Percentiles rank a stretch among this genome's conserved stretches.
phyloP scores from a whole-genome alignment of 2,329 filamentous ascomycete species.

The Cadophora luteo-olivacea region DNA sequence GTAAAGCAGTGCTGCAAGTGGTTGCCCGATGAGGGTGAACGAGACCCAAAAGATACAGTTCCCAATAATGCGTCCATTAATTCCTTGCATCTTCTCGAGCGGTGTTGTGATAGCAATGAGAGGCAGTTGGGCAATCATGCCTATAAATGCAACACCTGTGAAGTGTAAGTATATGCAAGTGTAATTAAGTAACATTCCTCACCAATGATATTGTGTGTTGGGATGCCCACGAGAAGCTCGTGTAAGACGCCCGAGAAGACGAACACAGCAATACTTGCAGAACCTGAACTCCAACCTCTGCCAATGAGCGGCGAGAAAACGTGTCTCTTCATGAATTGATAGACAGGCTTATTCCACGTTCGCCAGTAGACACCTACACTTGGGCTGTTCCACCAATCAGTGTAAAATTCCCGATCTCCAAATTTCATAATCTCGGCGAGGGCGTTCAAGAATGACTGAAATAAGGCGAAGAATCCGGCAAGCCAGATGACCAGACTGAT shows the following conservation, averaged over 20 bases:
- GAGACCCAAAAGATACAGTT: conserved; percentile 97
- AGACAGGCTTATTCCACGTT: conserved; percentile 97
- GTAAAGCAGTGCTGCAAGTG: conserved; percentile 88
- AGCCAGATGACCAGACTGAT: conserved; percentile 97
- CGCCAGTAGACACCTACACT: conserved; percentile 91
- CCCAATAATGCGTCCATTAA: conserved; percentile 79
- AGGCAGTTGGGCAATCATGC: conserved; percentile 93
- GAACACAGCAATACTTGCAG: conserved; percentile 84
- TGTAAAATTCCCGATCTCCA: conserved; percentile 93
- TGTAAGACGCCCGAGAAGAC: conserved; percentile 87
- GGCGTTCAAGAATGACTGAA: conserved; percentile 91
- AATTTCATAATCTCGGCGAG: conserved; percentile 90
- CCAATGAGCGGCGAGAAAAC: conserved; percentile 89
- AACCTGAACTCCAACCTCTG: conserved; percentile 74
- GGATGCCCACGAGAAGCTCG: conserved; percentile 90
- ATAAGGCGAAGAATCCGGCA: conserved; percentile 94
- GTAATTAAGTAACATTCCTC: conserved; percentile 41
- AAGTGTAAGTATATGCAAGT: conserved; percentile 29
- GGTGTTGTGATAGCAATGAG: conserved; percentile 82
- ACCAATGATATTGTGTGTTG: conserved; percentile 93
- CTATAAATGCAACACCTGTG: conserved; percentile 84
- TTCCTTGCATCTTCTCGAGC: conserved; percentile 78
- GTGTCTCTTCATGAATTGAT: conserved; percentile 94
- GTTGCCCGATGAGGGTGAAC: conserved; percentile 95
- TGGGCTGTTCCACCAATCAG: conserved; percentile 96